Evolutionary conservation across 768 basidiomycete species (phyloP), one percentile per base, ranked within the genome.

Genomic region (Rhodotorula sphaerocarpa): DNA sequence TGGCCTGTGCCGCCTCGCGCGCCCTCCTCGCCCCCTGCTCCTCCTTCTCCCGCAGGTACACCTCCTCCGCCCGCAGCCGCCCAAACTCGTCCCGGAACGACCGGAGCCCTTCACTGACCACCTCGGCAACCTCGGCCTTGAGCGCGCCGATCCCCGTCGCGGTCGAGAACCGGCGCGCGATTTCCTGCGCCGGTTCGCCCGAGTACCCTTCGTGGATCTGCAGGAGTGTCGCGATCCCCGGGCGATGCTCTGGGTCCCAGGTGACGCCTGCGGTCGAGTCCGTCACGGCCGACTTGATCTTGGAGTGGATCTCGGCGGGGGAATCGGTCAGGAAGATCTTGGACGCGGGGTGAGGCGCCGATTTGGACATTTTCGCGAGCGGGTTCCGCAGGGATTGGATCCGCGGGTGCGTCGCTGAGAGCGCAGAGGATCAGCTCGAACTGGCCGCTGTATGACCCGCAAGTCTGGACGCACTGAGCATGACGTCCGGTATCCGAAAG

Each of bases 311-410:
- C 71, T 82, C 75, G 2, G 76, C 69, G 15, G 81, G 74, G 0
- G 82, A 75, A 73, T 96, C 92, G 30, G 87, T 92, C 43, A 97
- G 79, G 58, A 89, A 80, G 72, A 96, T 90, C 30, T 91, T 86
- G 1, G 90, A 92, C 21, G 82, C 75, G 2, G 82, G 61, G 73
- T 88, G 84, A 0, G 84, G 85, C 0, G 89, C 81, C 0, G 92
- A 96, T 75, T 96, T 96, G 41, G 92, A 95, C 91, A 97, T 97
- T 74, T 96, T 97, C 6, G 84, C 81, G 0, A 79, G 78, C 1
- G 90, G 88, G 73, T 91, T 87, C 60, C 83, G 84, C 23, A 97
- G 83, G 3, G 90, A 92, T 30, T 93, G 82, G 23, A 96, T 80
- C 11, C 91, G 83, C 73, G 83, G 84, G 14, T 87, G 84, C 0